Base-by-base conservation (phyloP, 1,284 basidiomycete species). In the Moesziomyces parantarcticus region DNA sequence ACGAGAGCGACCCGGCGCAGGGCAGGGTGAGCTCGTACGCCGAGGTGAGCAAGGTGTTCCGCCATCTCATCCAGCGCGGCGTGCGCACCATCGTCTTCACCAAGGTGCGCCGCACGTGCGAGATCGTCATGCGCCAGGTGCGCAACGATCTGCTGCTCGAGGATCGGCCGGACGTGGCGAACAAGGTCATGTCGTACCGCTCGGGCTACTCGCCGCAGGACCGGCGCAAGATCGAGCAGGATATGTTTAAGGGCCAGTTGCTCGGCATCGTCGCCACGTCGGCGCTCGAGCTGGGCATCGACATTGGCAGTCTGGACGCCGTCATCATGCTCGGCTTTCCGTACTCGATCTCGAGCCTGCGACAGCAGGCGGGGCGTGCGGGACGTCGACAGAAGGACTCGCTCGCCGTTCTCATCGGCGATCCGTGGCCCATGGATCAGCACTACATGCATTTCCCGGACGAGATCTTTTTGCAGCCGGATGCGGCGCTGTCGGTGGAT, bases 241-340 rank as follows among this genome's bases (percentile, higher is more conserved):
- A 94, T 76, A 93, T 94, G 25, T 95, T 94, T 79, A 89, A 89
- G 1, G 93, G 93, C 0, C 88, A 89, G 66, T 85, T 94, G 13
- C 87, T 95, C 0, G 85, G 94, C 7, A 92, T 96, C 46, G 88
- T 96, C n/a, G 92, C 93, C 0, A 96, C 93, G 0, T 94, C 93
- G 65, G 94, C 93, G 0, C 87, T 96, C 14, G 94, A 96, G 83
- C 88, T 96, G 1, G 93, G 94, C 36, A 91, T 96, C 29, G 93
- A 96, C 78, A 95, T 96, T 44, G 94, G 93, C 16, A 89, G 88
- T 21, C 85, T 96, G 32, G 94, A 96, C 81, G 92, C 92, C 0
- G 93, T 96, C 34, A 89, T 96, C 62, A 92, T 94, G 88, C 88
- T 94, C 21, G 92, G 92, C 1, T 94, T 95, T 80, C 93, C 93